Evolutionary conservation across 352 stramenopile species (phyloP).

Genomic region (Thraustochytrium sp.): DNA sequence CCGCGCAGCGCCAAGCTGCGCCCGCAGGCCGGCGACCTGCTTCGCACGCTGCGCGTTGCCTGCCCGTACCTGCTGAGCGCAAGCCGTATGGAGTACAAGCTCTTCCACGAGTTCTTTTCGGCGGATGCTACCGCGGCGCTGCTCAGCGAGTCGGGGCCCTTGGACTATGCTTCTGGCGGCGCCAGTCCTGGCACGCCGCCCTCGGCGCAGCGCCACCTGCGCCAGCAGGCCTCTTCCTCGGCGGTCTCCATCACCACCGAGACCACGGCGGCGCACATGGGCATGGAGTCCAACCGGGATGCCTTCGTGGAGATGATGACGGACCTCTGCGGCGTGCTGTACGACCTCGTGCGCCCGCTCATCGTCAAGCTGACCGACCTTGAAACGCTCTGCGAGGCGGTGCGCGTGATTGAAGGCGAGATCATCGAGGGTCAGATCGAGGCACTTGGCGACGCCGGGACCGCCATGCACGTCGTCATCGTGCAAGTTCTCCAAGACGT

Average conservation of each 20-base stretch:
- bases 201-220: neutral
- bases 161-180: too few species aligned
- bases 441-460: slow-evolving; percentile 13
- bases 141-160: neutral
- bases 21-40: neutral
- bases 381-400: slow-evolving; percentile 3
- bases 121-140: neutral
- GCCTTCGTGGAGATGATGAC: slow-evolving; percentile 39
- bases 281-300: neutral
- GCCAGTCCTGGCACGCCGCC: too few species aligned
- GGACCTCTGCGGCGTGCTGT: slow-evolving; percentile 21
- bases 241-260: neutral
- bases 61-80: slow-evolving; percentile 34
- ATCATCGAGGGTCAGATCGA: slow-evolving; percentile 35
- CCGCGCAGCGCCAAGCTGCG: neutral
- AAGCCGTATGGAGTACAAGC: slow-evolving; percentile 27
- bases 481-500: slow-evolving; percentile 28
- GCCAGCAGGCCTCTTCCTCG: neutral
- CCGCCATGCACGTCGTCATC: neutral
- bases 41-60: neutral
- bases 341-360: slow-evolving; percentile 30
- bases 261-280: neutral
- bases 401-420: slow-evolving; percentile 25
- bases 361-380: slow-evolving; percentile 15
- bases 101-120: slow-evolving; percentile 42